Conservation (phyloP, 2,329 filamentous ascomycete genomes). For the Orbilia quercus region DNA sequence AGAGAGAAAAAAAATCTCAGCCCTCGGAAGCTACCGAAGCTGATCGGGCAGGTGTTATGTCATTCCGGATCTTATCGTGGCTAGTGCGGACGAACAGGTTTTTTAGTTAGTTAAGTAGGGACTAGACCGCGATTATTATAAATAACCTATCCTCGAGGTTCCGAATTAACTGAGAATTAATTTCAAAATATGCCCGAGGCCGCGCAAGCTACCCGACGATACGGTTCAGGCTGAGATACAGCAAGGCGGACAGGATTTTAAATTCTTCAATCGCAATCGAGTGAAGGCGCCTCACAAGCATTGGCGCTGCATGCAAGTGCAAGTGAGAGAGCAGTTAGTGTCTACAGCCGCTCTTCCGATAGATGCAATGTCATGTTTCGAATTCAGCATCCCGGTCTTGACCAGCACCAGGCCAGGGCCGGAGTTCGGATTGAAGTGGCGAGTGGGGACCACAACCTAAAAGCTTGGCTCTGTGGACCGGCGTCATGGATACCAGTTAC, state of each 20-base stretch:
- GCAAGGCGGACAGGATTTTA: slow-evolving; percentile 19
- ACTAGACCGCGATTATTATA: slow-evolving; percentile 14
- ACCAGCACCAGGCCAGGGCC: slow-evolving; percentile 22
- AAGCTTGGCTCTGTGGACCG: slow-evolving; percentile 25
- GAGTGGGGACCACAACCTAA: not conserved
- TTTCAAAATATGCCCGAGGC: slow-evolving; percentile 14
- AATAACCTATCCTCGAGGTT: slow-evolving; percentile 39
- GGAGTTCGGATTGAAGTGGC: not conserved
- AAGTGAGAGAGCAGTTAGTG: not conserved
- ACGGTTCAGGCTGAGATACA: slow-evolving; percentile 43
- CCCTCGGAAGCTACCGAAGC: slow-evolving; percentile 13
- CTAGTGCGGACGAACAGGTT: not conserved
- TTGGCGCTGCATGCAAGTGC: slow-evolving; percentile 22
- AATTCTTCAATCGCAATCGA: not conserved
- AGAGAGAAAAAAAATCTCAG: not conserved
- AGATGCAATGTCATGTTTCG: too few species aligned
- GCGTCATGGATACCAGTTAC: slow-evolving; percentile 17
- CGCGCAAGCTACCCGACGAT: slow-evolving; percentile 33
- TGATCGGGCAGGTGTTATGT: slow-evolving; percentile 12
- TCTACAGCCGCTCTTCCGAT: not conserved
- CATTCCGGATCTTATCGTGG: slow-evolving; percentile 18
- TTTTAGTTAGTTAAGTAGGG: too few species aligned
- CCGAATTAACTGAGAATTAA: slow-evolving; percentile 37
- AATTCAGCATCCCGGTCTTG: too few species aligned
- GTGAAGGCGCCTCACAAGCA: slow-evolving; percentile 17